These are phyloP conservation scores for Strobilomyces dryophilus DNA, from an alignment of 768 basidiomycete species.

Conservation along the genomic window DNA sequence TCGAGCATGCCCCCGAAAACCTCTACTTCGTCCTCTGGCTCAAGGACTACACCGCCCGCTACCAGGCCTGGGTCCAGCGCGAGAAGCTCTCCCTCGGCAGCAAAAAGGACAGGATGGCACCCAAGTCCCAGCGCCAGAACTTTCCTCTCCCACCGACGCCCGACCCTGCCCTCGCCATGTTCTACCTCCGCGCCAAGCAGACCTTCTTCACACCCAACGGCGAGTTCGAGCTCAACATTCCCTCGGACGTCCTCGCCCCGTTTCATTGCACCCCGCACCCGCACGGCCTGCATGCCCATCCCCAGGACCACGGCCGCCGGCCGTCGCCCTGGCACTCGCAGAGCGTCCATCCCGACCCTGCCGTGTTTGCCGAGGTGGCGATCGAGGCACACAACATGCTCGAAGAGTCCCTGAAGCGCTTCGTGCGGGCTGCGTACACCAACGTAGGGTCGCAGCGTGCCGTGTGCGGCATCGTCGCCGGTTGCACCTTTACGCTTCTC, in stretches of 20 bases:
- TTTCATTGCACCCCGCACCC: constrained; percentile 42
- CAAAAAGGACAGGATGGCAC: constrained; percentile 40
- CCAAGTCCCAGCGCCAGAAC: constrained; percentile 32
- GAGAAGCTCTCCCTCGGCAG: constrained; percentile 21
- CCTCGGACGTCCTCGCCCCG: constrained; percentile 60
- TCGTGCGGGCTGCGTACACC: constrained; percentile 64
- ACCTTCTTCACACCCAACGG: constrained; percentile 75
- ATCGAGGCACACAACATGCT: constrained; percentile 56
- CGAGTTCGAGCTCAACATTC: constrained; percentile 67
- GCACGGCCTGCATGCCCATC: background rate
- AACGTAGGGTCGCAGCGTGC: constrained; percentile 67
- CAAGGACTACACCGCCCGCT: constrained; percentile 60
- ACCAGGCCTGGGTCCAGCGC: constrained; percentile 38
- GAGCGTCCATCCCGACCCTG: constrained; percentile 57
- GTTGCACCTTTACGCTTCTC: constrained; percentile 44
- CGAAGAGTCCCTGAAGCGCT: constrained; percentile 58
- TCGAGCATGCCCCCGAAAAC: constrained; percentile 72
- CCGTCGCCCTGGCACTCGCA: constrained; percentile 24
- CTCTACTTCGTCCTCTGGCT: constrained; percentile 85
- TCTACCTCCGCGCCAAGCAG: constrained; percentile 75
- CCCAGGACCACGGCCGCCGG: constrained; percentile 5
- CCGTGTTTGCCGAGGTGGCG: constrained; percentile 56
- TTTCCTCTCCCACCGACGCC: constrained; percentile 34
- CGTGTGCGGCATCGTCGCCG: constrained; percentile 65
- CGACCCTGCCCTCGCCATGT: constrained; percentile 59